Conservation (phyloP, 768 basidiomycete genomes). For the Termitomyces sp. region DNA sequence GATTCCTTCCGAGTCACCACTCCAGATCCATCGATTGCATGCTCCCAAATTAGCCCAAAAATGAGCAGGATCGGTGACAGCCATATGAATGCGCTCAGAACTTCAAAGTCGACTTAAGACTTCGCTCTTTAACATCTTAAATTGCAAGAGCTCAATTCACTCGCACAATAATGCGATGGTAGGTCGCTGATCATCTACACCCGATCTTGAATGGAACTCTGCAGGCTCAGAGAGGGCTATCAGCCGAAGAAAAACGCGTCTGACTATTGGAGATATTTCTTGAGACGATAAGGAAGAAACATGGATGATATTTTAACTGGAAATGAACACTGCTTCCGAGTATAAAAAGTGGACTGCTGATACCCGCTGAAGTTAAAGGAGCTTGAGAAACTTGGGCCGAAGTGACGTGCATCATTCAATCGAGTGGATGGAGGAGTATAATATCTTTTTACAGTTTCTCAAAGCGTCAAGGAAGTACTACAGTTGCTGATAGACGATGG, state of each 20-base stretch:
- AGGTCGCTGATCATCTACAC: background rate
- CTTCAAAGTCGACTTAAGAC: too few relatives aligned
- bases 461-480: slow-evolving; percentile 88
- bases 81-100: background rate
- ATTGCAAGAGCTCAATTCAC: background rate
- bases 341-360: slow-evolving; percentile 43
- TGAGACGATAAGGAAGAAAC: slow-evolving; percentile 56
- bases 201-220: background rate
- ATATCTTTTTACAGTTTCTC: slow-evolving; percentile 51
- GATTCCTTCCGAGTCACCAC: slow-evolving; percentile 66
- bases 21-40: slow-evolving; percentile 64
- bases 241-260: slow-evolving; percentile 84
- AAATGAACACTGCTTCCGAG: background rate
- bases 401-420: slow-evolving; percentile 35
- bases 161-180: slow-evolving; percentile 4
- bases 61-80: slow-evolving; percentile 32
- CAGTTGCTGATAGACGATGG: slow-evolving; percentile 85
- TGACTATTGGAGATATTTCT: slow-evolving; percentile 92
- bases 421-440: background rate
- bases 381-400: slow-evolving; percentile 82
- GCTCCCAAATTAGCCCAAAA: slow-evolving; percentile 41
- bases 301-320: background rate
- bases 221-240: slow-evolving; percentile 78
- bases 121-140: background rate
- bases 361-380: slow-evolving; percentile 65